Conservation (phyloP, 441 rosid genomes). For the Sinapis alba region DNA sequence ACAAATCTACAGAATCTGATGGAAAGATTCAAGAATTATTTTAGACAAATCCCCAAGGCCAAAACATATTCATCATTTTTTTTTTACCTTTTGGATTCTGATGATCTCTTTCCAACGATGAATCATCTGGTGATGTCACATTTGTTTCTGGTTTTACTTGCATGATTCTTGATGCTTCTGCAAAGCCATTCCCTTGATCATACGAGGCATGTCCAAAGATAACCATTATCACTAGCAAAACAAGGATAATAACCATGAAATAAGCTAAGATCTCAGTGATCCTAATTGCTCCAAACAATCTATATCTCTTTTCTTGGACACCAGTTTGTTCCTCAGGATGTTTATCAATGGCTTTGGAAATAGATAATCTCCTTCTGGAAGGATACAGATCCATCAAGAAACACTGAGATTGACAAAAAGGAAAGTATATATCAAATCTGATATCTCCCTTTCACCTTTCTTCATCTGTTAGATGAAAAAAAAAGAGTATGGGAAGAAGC, state of each 20-base stretch:
- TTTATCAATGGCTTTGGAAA: conserved; percentile 27
- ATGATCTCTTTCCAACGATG: conserved; percentile 20
- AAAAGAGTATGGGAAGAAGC: conserved; percentile 16
- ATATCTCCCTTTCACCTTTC: conserved; percentile 7
- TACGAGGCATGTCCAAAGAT: conserved; percentile 30
- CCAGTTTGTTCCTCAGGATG: conserved; percentile 21
- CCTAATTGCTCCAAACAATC: conserved; percentile 32
- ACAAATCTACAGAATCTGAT: conserved; percentile 34
- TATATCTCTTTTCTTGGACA: conserved; percentile 30
- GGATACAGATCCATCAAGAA: conserved; percentile 33
- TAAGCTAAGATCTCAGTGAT: conserved; percentile 34
- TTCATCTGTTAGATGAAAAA: conserved; percentile 3
- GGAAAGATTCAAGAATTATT: neutral
- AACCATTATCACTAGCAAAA: conserved; percentile 10
- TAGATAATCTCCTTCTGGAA: conserved; percentile 32
- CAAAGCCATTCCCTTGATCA: conserved; percentile 38
- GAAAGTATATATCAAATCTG: conserved; percentile 15
- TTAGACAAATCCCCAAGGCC: neutral
- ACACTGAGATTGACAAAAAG: conserved; percentile 14
- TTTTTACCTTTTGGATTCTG: conserved; percentile 18
- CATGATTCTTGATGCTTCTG: conserved; percentile 31
- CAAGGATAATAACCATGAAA: conserved; percentile 35
- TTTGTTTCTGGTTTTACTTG: conserved; percentile 28
- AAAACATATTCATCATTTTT: neutral
- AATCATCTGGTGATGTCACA: conserved; percentile 20